These are phyloP conservation scores for Pseudogymnoascus sp. DNA, from an alignment of 2,329 filamentous ascomycete species.

Conservation along the genomic window DNA sequence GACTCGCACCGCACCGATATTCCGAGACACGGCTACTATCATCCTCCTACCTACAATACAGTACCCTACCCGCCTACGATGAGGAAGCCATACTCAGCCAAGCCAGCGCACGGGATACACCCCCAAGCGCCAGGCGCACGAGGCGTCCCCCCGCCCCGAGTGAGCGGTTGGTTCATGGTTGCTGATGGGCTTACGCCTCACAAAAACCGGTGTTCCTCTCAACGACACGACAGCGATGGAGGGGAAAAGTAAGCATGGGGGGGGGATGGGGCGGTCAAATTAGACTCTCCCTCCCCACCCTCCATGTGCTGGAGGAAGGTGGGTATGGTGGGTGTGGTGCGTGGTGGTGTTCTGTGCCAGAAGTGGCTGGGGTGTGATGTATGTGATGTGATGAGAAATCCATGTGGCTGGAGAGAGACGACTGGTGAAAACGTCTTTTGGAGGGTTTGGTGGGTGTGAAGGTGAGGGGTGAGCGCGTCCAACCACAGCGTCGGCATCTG, in stretches of 20 bases:
- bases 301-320: neutral
- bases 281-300: neutral
- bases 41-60: too few relatives aligned
- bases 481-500: neutral
- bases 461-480: neutral
- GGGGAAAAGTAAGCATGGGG: neutral
- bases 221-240: too few relatives aligned
- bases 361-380: too few relatives aligned
- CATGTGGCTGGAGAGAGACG: neutral
- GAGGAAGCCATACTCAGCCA: too few relatives aligned
- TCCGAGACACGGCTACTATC: too few relatives aligned
- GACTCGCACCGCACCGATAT: too few relatives aligned
- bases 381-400: neutral
- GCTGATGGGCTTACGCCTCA: neutral
- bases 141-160: neutral
- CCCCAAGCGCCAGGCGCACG: neutral
- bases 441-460: neutral
- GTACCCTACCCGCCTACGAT: too few relatives aligned
- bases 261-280: neutral
- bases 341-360: too few relatives aligned
- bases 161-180: neutral
- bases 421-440: neutral
- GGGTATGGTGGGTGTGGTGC: neutral
- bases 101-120: too few relatives aligned
- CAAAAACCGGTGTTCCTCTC: too few relatives aligned